A percentile compares a stretch with the other conserved stretches of the same genome.
These are phyloP conservation scores for Evernia prunastri DNA, from an alignment of 495 filamentous ascomycete species.

Conservation along the genomic window DNA sequence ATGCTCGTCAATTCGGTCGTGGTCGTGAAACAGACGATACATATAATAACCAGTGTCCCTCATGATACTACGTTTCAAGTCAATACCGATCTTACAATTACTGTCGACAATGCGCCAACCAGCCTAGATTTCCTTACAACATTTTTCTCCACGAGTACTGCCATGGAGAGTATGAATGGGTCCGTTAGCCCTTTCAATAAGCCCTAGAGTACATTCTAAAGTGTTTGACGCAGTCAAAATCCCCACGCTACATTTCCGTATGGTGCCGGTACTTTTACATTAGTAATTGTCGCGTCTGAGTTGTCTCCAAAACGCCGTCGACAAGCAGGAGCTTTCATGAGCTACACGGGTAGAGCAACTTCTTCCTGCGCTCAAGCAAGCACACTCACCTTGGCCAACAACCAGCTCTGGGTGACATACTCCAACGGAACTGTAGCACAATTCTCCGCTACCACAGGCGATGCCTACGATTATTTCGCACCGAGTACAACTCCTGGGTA, in stretches of 20 bases:
- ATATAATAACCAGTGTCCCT: constrained; percentile 12
- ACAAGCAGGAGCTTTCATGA: constrained; percentile 15
- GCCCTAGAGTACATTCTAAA: not conserved
- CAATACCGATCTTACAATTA: constrained; percentile 17
- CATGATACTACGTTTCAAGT: constrained; percentile 4
- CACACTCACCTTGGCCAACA: constrained; percentile 6
- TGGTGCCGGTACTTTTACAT: not conserved
- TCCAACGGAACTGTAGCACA: constrained; percentile 16
- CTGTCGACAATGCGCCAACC: constrained; percentile 15
- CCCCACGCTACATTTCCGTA: not conserved
- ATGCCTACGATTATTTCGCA: constrained; percentile 8
- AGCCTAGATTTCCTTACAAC: constrained; percentile 16
- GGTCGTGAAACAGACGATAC: constrained; percentile 13
- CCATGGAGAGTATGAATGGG: constrained; percentile 3
- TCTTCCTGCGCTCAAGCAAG: constrained; percentile 16
- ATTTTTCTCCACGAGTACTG: constrained; percentile 8
- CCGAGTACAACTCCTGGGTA: constrained; percentile 11
- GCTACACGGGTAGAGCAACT: constrained; percentile 15
- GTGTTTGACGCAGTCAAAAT: not conserved
- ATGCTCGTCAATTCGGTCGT: constrained; percentile 8
- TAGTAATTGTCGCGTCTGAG: not conserved
- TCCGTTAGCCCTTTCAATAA: not conserved
- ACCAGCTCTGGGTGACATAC: constrained; percentile 13
- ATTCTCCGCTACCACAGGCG: constrained; percentile 10
- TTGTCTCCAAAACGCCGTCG: constrained; percentile 11